These are phyloP conservation scores for Mitragyna speciosa DNA, from an alignment of 257 asterid genomes.

Conservation along the genomic window DNA sequence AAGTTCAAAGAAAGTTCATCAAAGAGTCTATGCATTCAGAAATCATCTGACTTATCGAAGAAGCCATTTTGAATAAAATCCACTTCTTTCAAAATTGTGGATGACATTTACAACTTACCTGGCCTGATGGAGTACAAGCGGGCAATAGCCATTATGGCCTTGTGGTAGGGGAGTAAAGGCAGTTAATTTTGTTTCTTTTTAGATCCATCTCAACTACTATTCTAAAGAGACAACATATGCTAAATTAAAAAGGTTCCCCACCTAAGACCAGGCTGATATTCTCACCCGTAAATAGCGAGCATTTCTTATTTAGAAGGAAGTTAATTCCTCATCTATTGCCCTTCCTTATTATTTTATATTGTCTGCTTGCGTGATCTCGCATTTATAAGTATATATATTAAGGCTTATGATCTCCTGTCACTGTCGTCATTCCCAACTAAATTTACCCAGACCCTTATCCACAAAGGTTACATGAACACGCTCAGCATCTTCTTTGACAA, in stretches of 20 bases:
- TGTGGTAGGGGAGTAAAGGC: neutral
- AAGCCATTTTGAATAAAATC: neutral
- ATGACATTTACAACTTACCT: neutral
- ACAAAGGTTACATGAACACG: neutral
- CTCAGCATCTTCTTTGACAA: neutral
- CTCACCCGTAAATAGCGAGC: neutral
- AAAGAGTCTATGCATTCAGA: neutral
- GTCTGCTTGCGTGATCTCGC: no score
- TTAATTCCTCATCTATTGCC: neutral
- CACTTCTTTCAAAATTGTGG: neutral
- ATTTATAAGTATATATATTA: no score
- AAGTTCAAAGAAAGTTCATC: neutral
- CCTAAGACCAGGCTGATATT: neutral
- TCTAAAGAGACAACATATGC: neutral
- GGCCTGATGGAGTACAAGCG: neutral
- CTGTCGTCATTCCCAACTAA: neutral
- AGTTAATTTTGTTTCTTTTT: neutral
- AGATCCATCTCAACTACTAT: neutral
- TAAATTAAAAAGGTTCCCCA: neutral
- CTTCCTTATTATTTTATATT: neutral
- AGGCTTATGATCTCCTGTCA: neutral
- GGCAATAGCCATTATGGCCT: neutral
- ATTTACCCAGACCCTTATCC: neutral
- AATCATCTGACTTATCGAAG: neutral
- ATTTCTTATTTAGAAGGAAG: neutral